Percentiles rank a stretch among this genome's conserved stretches.
Evolutionary conservation across 768 basidiomycete genomes (phyloP).

Genomic region (Polyporus arcularius): DNA sequence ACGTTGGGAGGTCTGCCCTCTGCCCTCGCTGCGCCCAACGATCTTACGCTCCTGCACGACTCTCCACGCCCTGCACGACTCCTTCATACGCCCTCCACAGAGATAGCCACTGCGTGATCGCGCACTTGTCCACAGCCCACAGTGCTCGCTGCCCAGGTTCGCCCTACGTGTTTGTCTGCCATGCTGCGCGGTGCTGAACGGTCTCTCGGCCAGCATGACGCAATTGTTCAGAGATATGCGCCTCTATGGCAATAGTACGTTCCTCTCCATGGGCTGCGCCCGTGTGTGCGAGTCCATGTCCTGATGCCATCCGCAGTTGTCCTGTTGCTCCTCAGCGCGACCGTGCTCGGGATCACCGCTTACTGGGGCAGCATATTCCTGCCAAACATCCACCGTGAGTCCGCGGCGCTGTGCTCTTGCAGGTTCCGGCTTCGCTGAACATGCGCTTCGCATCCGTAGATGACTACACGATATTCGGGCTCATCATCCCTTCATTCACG

Average conservation of each 20-base stretch:
- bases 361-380: slow-evolving; percentile 71
- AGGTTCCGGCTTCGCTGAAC: background rate
- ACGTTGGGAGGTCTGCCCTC: slow-evolving; percentile 7
- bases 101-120: background rate
- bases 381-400: slow-evolving; percentile 62
- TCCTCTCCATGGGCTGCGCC: too few species aligned
- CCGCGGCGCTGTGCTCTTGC: background rate
- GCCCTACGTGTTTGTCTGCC: background rate
- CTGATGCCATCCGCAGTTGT: slow-evolving; percentile 28
- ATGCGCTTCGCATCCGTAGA: slow-evolving; percentile 36
- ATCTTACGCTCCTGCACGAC: slow-evolving; percentile 10
- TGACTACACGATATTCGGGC: slow-evolving; percentile 70
- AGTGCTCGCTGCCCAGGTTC: slow-evolving; percentile 9
- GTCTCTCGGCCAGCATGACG: slow-evolving; percentile 30
- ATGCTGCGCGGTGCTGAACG: background rate
- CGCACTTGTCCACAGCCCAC: background rate
- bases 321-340: slow-evolving; percentile 42
- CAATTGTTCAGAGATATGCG: slow-evolving; percentile 37
- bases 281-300: too few species aligned
- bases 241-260: slow-evolving; percentile 31
- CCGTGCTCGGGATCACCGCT: slow-evolving; percentile 67
- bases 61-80: slow-evolving; percentile 7
- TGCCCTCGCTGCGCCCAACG: slow-evolving; percentile 10
- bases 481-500: slow-evolving; percentile 66
- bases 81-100: background rate